These are phyloP conservation scores for Ascochyta clinopodiicola DNA, from an alignment of 2,329 filamentous ascomycete genomes.

Conservation along the genomic window DNA sequence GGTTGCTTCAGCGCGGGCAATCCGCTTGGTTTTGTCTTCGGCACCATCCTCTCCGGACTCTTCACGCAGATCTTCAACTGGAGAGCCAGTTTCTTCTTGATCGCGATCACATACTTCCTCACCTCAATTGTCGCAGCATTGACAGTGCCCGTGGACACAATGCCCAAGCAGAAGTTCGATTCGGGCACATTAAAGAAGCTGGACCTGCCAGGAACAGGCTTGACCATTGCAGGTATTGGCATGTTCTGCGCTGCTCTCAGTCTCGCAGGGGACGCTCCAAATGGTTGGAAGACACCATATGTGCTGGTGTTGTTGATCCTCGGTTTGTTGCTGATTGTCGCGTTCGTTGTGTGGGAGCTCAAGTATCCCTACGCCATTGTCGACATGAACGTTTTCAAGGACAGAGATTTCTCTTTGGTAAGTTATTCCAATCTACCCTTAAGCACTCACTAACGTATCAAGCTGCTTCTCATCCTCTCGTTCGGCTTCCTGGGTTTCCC, in stretches of 20 bases:
- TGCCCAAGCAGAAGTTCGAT: conserved; percentile 54
- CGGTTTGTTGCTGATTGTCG: conserved; percentile 62
- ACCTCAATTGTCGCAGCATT: conserved; percentile 65
- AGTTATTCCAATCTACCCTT: neutral
- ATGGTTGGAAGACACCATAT: conserved; percentile 68
- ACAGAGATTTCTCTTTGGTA: conserved; percentile 69
- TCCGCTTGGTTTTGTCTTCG: conserved; percentile 63
- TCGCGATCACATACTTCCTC: conserved; percentile 68
- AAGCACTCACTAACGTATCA: conserved; percentile 1
- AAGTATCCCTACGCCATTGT: conserved; percentile 55
- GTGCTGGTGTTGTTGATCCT: conserved; percentile 68
- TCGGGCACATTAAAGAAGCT: conserved; percentile 62
- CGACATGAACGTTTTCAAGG: conserved; percentile 64
- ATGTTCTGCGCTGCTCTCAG: conserved; percentile 67
- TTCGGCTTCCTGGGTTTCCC: conserved; percentile 70
- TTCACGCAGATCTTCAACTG: conserved; percentile 67
- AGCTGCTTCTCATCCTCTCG: conserved; percentile 64
- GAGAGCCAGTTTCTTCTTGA: conserved; percentile 67
- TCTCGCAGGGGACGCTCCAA: conserved; percentile 60
- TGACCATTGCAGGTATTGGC: conserved; percentile 70
- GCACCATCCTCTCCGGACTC: conserved; percentile 67
- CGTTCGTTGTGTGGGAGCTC: conserved; percentile 69
- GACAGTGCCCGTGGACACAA: conserved; percentile 65
- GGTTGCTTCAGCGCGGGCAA: conserved; percentile 68
- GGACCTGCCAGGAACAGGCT: conserved; percentile 65